Evolutionary conservation across 2,329 filamentous ascomycete genomes (phyloP).

Genomic region (Pestalotiopsis sp.): DNA sequence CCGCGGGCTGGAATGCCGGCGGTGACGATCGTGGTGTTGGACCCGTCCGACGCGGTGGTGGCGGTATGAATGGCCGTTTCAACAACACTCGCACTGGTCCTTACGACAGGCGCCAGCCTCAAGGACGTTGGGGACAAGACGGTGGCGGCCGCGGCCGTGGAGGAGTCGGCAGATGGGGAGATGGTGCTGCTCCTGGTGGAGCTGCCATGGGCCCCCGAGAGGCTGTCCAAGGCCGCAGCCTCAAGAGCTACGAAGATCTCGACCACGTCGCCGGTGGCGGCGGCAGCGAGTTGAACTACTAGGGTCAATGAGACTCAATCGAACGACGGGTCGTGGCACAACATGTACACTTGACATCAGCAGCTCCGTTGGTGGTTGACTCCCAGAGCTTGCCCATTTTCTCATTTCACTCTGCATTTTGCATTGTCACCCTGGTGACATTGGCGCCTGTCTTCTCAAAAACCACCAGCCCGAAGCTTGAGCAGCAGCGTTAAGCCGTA

Average conservation of each 20-base stretch:
- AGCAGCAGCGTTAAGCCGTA: neutral
- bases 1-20: constrained; percentile 51
- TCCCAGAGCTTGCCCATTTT: neutral
- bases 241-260: constrained; percentile 97
- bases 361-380: neutral
- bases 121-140: constrained; percentile 51
- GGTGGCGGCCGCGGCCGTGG: constrained; percentile 55
- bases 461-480: neutral
- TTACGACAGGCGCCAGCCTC: constrained; percentile 70
- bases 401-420: constrained; percentile 3
- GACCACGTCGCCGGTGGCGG: constrained; percentile 80
- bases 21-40: constrained; percentile 61
- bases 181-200: constrained; percentile 72
- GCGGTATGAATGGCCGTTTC: constrained; percentile 62
- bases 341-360: neutral
- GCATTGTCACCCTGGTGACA: constrained; percentile 2
- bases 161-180: constrained; percentile 67
- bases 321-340: neutral
- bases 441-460: neutral
- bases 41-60: constrained; percentile 71
- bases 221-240: constrained; percentile 86
- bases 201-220: constrained; percentile 83
- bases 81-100: constrained; percentile 69
- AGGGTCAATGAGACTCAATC: constrained; percentile 21
- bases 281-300: constrained; percentile 90